These are phyloP conservation scores for Erysiphe neolycopersici DNA, from an alignment of 2,329 filamentous ascomycete species.

Conservation along the genomic window DNA sequence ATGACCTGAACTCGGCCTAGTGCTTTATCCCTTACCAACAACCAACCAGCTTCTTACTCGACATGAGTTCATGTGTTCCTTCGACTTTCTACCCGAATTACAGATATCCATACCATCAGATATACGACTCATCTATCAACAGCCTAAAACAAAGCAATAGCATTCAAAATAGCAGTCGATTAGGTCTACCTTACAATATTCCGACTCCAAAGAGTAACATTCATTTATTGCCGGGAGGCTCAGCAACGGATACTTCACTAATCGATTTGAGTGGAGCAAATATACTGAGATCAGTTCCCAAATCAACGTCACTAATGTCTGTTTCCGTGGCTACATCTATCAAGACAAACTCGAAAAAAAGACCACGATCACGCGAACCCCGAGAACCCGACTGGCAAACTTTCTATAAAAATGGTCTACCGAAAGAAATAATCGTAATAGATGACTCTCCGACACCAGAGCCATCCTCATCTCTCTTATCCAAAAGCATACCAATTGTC, in stretches of 20 bases:
- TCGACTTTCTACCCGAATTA: conserved; percentile 43
- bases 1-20: not conserved
- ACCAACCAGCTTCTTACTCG: conserved; percentile 3
- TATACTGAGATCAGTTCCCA: conserved; percentile 6
- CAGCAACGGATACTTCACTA: conserved; percentile 8
- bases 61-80: conserved; percentile 44
- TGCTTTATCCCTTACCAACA: not conserved
- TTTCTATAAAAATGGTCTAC: conserved; percentile 62
- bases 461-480: conserved; percentile 13
- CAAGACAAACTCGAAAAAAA: conserved; percentile 15
- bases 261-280: conserved; percentile 6
- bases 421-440: conserved; percentile 68
- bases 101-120: conserved; percentile 28
- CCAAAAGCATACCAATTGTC: conserved; percentile 14
- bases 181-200: conserved; percentile 11
- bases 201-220: conserved; percentile 12
- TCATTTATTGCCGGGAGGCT: conserved; percentile 7
- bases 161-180: conserved; percentile 12
- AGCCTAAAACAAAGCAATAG: conserved; percentile 23
- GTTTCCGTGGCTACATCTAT: conserved; percentile 9
- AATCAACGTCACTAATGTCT: conserved; percentile 15
- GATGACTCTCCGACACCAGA: conserved; percentile 33
- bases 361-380: conserved; percentile 15
- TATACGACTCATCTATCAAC: conserved; percentile 25
- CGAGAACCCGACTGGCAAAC: conserved; percentile 49